A percentile compares a stretch with the other conserved stretches of the same genome.
Conservation (phyloP, 1,139 yeast genomes). For the Candida labiduridarum region DNA sequence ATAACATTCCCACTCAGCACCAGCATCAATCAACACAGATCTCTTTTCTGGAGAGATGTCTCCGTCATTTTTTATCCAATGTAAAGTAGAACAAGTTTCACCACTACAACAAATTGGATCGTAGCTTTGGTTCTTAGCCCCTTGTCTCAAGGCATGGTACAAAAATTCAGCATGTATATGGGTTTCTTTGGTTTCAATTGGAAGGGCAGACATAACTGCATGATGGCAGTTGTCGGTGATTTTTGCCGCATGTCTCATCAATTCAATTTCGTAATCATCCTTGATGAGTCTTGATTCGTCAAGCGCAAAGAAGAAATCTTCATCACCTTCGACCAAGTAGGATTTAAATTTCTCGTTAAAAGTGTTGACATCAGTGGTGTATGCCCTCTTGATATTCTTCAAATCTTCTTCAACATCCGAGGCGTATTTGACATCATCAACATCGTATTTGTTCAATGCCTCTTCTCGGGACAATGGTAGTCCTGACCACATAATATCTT, state of each 20-base stretch:
- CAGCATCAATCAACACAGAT: slow-evolving; percentile 88
- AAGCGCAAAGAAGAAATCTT: slow-evolving; percentile 66
- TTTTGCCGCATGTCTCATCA: slow-evolving; percentile 77
- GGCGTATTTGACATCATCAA: slow-evolving; percentile 75
- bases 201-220: slow-evolving; percentile 91
- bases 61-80: slow-evolving; percentile 85
- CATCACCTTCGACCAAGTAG: slow-evolving; percentile 42
- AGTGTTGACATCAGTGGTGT: slow-evolving; percentile 48
- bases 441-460: slow-evolving; percentile 68
- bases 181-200: slow-evolving; percentile 84
- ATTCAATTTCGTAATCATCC: slow-evolving; percentile 75
- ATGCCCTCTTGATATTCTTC: slow-evolving; percentile 18
- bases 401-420: slow-evolving; percentile 30
- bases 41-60: slow-evolving; percentile 51
- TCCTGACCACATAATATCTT: slow-evolving; percentile 97
- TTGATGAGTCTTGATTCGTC: slow-evolving; percentile 87
- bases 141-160: slow-evolving; percentile 92
- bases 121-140: slow-evolving; percentile 84
- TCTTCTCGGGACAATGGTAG: slow-evolving; percentile 71
- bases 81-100: slow-evolving; percentile 86
- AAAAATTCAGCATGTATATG: slow-evolving; percentile 95
- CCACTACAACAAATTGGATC: slow-evolving; percentile 98
- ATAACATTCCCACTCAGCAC: slow-evolving; percentile 94
- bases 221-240: slow-evolving; percentile 87
- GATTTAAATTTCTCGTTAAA: slow-evolving; percentile 33